Conservation (phyloP, 352 stramenopile species). For the Proteromonas lacertae region DNA sequence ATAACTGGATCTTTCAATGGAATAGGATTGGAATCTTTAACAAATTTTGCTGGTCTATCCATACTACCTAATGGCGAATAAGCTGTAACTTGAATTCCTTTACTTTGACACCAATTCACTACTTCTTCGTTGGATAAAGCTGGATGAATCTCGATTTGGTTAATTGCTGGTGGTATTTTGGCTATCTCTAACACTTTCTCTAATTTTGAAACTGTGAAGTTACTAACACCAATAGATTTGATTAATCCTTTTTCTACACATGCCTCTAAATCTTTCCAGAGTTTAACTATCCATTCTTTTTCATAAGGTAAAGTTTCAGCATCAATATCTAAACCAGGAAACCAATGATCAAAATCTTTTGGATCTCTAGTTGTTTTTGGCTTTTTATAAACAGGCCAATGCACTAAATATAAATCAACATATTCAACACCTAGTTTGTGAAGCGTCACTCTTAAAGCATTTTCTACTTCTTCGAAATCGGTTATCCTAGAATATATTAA, state of each 20-base stretch:
- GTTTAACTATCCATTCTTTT: background rate
- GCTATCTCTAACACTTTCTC: constrained; percentile 8
- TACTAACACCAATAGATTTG: constrained; percentile 7
- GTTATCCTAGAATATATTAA: too few species aligned
- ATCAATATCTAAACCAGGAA: constrained; percentile 6
- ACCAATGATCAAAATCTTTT: too few species aligned
- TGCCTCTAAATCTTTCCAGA: background rate
- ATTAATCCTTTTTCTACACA: background rate
- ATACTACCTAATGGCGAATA: constrained; percentile 11
- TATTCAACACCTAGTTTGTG: constrained; percentile 11
- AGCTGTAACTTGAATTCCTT: constrained; percentile 9
- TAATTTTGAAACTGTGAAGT: constrained; percentile 11
- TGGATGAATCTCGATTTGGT: constrained; percentile 16
- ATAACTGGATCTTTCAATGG: too few species aligned
- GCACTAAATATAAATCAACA: constrained; percentile 15
- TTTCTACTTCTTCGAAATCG: constrained; percentile 10
- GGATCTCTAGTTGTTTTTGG: too few species aligned
- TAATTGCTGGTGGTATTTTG: constrained; percentile 10
- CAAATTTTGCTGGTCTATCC: too few species aligned
- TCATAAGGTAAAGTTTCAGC: constrained; percentile 3
- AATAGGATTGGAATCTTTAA: too few species aligned
- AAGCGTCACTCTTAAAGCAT: constrained; percentile 6
- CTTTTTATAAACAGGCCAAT: too few species aligned
- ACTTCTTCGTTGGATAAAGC: constrained; percentile 7
- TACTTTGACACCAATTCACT: constrained; percentile 6